Evolutionary conservation across 371 early-diverging fungal genomes (phyloP).

Genomic region (Syncephalastrum racemosum): DNA sequence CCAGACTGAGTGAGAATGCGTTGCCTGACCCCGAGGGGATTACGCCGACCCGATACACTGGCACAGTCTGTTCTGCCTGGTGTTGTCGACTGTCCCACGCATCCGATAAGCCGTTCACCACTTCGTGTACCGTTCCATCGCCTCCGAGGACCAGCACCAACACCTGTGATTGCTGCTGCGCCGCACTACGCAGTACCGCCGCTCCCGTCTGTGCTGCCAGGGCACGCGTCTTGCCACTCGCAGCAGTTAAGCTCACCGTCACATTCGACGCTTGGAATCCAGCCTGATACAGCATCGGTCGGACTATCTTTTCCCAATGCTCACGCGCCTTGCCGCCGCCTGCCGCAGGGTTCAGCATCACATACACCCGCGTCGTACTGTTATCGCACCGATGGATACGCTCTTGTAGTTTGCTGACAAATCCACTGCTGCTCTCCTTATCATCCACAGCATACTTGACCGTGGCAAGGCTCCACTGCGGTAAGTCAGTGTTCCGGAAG

Average conservation of each 20-base stretch:
- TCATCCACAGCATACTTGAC: not conserved
- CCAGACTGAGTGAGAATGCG: conserved; percentile 41
- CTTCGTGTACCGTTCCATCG: conserved; percentile 50
- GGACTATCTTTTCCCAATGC: conserved; percentile 20
- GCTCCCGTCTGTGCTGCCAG: conserved; percentile 12
- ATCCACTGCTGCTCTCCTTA: not conserved
- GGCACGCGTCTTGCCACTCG: conserved; percentile 8
- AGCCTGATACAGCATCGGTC: conserved; percentile 21
- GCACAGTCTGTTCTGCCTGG: not conserved
- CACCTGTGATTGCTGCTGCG: conserved; percentile 1
- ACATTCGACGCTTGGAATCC: conserved; percentile 12
- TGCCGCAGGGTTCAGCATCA: conserved; percentile 26
- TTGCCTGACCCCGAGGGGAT: conserved; percentile 49
- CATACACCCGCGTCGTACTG: conserved; percentile 10
- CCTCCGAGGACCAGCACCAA: conserved; percentile 31
- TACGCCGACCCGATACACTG: conserved; percentile 31
- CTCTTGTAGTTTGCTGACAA: conserved; percentile 6
- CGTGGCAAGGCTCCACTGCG: conserved; percentile 5
- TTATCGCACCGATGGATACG: not conserved
- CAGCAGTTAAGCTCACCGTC: conserved; percentile 9
- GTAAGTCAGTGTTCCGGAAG: conserved; percentile 9
- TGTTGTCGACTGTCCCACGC: conserved; percentile 9
- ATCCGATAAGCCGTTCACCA: conserved; percentile 44
- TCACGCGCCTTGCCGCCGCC: conserved; percentile 13
- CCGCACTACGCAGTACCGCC: not conserved